phyloP scores from a whole-genome alignment of 805 yeast species.

The Sugiyamaella americana region DNA sequence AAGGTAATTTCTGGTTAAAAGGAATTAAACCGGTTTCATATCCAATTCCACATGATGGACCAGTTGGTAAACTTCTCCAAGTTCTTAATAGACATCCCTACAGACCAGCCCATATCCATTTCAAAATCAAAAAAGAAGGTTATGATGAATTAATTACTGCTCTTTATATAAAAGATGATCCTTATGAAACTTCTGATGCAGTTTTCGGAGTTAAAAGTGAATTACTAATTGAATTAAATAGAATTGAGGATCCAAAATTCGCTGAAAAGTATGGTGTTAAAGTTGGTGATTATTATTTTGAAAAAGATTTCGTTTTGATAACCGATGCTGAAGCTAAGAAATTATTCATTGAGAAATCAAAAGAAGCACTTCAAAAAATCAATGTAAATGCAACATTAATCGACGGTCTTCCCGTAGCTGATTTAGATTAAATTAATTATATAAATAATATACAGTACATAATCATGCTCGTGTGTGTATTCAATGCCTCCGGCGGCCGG shows the following conservation, averaged over 20 bases:
- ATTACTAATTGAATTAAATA: conserved; percentile 14
- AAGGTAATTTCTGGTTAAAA: conserved; percentile 28
- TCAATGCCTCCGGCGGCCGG: too few species aligned
- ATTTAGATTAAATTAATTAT: conserved; percentile 8
- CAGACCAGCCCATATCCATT: conserved; percentile 35
- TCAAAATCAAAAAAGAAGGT: conserved; percentile 26
- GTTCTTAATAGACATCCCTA: conserved; percentile 35
- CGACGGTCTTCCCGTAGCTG: conserved; percentile 20
- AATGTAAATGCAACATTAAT: conserved; percentile 12
- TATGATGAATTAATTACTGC: conserved; percentile 33
- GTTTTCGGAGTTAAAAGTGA: conserved; percentile 35
- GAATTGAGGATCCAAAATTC: conserved; percentile 8
- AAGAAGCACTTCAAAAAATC: conserved; percentile 12
- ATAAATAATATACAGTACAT: too few species aligned
- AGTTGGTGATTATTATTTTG: conserved; percentile 13
- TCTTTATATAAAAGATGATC: conserved; percentile 29
- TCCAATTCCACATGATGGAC: conserved; percentile 39
- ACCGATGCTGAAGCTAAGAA: conserved; percentile 13
- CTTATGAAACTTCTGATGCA: conserved; percentile 32
- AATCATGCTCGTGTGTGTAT: too few species aligned
- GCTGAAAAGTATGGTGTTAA: conserved; percentile 13
- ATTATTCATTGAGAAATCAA: conserved; percentile 10
- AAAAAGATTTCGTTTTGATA: conserved; percentile 17
- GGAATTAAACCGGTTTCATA: conserved; percentile 35
- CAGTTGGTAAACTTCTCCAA: conserved; percentile 33